Conservation (phyloP, 306 rosid genomes). For the Neltuma alba region DNA sequence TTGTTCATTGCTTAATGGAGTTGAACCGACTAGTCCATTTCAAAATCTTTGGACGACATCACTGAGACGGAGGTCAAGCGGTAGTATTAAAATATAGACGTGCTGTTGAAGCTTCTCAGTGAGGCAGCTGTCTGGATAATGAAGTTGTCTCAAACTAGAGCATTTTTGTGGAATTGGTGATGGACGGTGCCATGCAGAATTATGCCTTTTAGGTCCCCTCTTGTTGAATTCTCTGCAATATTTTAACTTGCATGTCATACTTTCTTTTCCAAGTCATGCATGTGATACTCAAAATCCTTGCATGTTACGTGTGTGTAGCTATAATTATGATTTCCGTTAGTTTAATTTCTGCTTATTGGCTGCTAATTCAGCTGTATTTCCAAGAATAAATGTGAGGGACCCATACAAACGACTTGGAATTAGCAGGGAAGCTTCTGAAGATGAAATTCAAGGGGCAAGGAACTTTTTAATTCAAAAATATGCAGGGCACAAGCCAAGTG, state of each 20-base stretch:
- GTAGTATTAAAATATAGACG: not conserved
- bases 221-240: not conserved
- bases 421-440: constrained; percentile 94
- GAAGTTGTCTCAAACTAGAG: not conserved
- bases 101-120: constrained; percentile 12
- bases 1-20: constrained; percentile 25
- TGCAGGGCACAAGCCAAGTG: constrained; percentile 87
- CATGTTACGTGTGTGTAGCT: not conserved
- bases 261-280: not conserved
- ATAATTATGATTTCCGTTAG: constrained; percentile 10
- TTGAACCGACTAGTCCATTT: constrained; percentile 31
- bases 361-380: constrained; percentile 78
- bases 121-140: constrained; percentile 23
- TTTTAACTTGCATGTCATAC: not conserved
- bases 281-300: constrained; percentile 24
- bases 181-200: constrained; percentile 15
- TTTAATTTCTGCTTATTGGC: constrained; percentile 36
- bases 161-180: constrained; percentile 6
- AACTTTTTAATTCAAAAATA: constrained; percentile 84
- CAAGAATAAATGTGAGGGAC: constrained; percentile 86
- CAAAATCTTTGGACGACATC: constrained; percentile 18
- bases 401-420: constrained; percentile 97
- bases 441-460: constrained; percentile 93
- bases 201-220: not conserved
- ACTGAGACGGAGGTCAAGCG: not conserved